phyloP scores from a whole-genome alignment of 257 asterid species.

The Nicotiana otophora region DNA sequence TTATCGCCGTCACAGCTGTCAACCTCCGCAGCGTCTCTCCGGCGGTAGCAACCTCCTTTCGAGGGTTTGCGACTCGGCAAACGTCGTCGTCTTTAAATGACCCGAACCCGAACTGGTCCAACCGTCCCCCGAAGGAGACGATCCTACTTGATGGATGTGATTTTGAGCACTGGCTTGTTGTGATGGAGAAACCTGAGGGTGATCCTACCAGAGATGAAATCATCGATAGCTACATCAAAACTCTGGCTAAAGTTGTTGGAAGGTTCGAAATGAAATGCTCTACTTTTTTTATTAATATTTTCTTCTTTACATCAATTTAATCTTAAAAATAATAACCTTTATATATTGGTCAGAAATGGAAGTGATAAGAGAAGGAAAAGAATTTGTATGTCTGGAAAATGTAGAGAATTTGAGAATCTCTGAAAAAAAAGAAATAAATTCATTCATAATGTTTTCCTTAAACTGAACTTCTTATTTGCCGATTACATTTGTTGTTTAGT shows the following conservation, averaged over 20 bases:
- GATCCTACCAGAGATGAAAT: conserved; percentile 75
- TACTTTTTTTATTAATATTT: background rate
- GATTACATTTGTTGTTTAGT: too few species aligned
- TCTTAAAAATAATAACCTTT: too few species aligned
- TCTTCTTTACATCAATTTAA: background rate
- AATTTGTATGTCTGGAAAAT: background rate
- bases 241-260: conserved; percentile 66
- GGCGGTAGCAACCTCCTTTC: conserved; percentile 27
- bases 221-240: conserved; percentile 64
- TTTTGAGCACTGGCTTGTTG: conserved; percentile 98
- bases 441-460: too few species aligned
- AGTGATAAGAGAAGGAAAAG: background rate
- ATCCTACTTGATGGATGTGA: conserved; percentile 93
- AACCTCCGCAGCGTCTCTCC: conserved; percentile 25
- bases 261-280: conserved; percentile 36
- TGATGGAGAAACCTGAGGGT: conserved; percentile 79
- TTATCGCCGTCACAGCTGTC: conserved; percentile 32
- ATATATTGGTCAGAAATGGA: background rate
- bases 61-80: conserved; percentile 59
- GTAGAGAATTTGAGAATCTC: background rate
- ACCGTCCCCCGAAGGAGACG: conserved; percentile 96
- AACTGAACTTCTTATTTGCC: too few species aligned
- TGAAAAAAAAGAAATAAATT: background rate
- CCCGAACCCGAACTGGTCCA: conserved; percentile 89
- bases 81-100: conserved; percentile 69